phyloP scores from a whole-genome alignment of 208 protist species.

The Porcisia hertigi region DNA sequence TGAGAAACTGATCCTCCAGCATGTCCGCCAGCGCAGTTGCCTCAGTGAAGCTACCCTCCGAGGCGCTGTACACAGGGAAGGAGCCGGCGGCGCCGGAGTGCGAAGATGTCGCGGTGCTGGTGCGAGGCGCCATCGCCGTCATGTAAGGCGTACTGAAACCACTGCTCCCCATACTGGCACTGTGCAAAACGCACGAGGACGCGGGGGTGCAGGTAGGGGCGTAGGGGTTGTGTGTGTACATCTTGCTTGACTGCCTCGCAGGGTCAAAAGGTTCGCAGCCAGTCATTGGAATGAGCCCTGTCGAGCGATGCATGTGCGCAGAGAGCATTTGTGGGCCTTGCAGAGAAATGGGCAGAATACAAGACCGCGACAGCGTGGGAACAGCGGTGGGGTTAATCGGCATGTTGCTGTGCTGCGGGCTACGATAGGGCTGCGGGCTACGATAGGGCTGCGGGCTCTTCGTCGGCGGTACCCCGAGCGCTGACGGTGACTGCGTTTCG shows the following conservation, averaged over 20 bases:
- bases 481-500: constrained; percentile 14
- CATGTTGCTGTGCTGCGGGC: constrained; percentile 20
- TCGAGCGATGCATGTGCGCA: background rate
- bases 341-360: constrained; percentile 1
- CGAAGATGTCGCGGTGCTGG: background rate
- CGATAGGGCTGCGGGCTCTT: constrained; percentile 25
- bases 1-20: constrained; percentile 51
- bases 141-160: constrained; percentile 5
- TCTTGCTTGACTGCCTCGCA: constrained; percentile 8
- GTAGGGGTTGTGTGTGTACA: constrained; percentile 82
- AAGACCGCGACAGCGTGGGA: background rate
- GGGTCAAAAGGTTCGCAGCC: constrained; percentile 19
- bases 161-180: constrained; percentile 32
- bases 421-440: no score
- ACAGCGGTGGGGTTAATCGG: background rate
- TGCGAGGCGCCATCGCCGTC: background rate
- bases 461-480: constrained; percentile 4
- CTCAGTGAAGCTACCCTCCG: constrained; percentile 18
- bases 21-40: constrained; percentile 28
- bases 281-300: constrained; percentile 5
- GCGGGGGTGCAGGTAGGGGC: constrained; percentile 37
- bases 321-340: constrained; percentile 6
- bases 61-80: constrained; percentile 15
- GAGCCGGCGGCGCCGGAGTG: background rate
- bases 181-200: constrained; percentile 8